Evolutionary conservation across 805 yeast species (phyloP).

Genomic region (Metschnikowia kunwiensis): DNA sequence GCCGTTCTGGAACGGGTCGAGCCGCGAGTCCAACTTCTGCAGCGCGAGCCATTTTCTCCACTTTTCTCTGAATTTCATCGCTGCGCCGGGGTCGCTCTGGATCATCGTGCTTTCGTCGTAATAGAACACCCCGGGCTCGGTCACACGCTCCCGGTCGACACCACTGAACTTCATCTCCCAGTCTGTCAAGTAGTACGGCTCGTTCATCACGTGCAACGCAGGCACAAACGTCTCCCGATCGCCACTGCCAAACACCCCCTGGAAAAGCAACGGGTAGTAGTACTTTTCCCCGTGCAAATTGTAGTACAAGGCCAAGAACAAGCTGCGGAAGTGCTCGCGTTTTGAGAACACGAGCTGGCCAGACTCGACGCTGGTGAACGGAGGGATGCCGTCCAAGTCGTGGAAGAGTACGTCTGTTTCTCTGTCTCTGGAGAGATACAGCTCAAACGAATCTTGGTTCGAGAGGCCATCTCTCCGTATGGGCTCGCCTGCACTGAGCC

Average conservation of each 20-base stretch:
- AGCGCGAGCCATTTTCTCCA: conserved; percentile 28
- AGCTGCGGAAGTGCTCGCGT: conserved; percentile 28
- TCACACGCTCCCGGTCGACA: conserved; percentile 3
- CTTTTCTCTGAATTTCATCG: conserved; percentile 17
- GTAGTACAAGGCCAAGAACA: conserved; percentile 34
- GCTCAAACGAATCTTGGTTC: conserved; percentile 25
- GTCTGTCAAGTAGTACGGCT: conserved; percentile 29
- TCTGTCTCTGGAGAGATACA: conserved; percentile 21
- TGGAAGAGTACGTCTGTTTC: conserved; percentile 24
- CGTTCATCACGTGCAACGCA: conserved; percentile 35
- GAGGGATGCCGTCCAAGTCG: conserved; percentile 33
- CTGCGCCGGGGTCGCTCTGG: conserved; percentile 29
- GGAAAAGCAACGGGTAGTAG: conserved; percentile 33
- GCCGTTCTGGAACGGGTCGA: conserved; percentile 31
- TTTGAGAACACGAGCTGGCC: conserved; percentile 38
- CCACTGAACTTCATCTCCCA: conserved; percentile 19
- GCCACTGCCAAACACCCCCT: conserved; percentile 34
- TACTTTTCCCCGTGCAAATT: conserved; percentile 29
- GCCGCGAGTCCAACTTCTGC: conserved; percentile 26
- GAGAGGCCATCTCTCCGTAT: conserved; percentile 27
- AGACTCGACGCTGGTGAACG: conserved; percentile 29
- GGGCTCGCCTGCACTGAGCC: conserved; percentile 18
- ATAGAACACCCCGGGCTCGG: conserved; percentile 10
- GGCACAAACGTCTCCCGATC: conserved; percentile 40
- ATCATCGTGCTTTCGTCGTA: conserved; percentile 31